A percentile compares a stretch with the other conserved stretches of the same genome.
These are phyloP conservation scores for Penicillium sumatraense DNA, from an alignment of 2,329 filamentous ascomycete genomes.

Conservation along the genomic window DNA sequence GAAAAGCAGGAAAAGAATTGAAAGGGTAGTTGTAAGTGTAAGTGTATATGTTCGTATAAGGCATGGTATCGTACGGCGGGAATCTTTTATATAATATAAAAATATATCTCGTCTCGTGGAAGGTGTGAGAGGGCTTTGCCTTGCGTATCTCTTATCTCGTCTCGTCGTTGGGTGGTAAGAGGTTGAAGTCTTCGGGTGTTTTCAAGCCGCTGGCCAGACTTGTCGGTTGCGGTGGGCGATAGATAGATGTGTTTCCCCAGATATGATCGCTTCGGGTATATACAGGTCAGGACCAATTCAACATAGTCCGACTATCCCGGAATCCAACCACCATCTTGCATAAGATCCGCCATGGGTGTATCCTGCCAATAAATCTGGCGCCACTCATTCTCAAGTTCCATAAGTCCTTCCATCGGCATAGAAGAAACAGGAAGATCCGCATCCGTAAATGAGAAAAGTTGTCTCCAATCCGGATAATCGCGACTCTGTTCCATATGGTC, in stretches of 20 bases:
- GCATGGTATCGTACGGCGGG: constrained; percentile 28
- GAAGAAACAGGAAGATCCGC: constrained; percentile 42
- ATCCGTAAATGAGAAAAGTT: constrained; percentile 47
- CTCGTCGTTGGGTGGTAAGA: constrained; percentile 22
- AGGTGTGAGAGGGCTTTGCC: constrained; percentile 22
- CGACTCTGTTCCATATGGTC: constrained; percentile 39
- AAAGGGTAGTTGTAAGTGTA: no score
- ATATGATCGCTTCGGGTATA: not conserved
- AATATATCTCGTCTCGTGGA: constrained; percentile 11
- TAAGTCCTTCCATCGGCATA: constrained; percentile 43
- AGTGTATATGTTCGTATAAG: constrained; percentile 22
- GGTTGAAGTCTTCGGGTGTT: no score
- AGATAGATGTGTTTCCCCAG: not conserved
- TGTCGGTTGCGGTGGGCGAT: no score
- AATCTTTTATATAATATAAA: constrained; percentile 6
- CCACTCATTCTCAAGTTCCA: constrained; percentile 50
- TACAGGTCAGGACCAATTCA: not conserved
- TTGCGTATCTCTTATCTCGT: constrained; percentile 25
- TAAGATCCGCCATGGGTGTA: constrained; percentile 46
- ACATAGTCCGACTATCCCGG: constrained; percentile 33
- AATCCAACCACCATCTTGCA: constrained; percentile 47
- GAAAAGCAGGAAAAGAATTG: no score
- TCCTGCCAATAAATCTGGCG: constrained; percentile 51
- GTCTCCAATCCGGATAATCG: constrained; percentile 46
- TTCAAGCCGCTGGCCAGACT: no score